Conservation (phyloP, 2,329 filamentous ascomycete species). For the Cryphonectria parasitica region DNA sequence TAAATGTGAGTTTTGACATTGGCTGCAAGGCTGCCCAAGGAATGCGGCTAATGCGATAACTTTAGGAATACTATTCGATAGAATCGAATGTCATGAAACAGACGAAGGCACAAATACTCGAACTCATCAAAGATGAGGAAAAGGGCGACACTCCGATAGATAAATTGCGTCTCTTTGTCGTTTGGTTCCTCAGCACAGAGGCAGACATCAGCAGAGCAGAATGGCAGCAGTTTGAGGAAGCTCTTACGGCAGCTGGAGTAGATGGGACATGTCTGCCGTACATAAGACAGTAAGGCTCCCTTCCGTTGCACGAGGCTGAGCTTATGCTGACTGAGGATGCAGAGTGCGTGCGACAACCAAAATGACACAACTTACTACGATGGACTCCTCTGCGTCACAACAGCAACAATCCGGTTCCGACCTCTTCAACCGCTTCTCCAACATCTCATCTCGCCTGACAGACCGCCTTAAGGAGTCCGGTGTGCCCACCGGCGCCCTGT, state of each 20-base stretch:
- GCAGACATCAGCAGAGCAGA: conserved; percentile 82
- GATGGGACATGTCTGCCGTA: conserved; percentile 82
- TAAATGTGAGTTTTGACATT: conserved; percentile 57
- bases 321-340: conserved; percentile 35
- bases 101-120: conserved; percentile 84
- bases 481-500: conserved; percentile 69
- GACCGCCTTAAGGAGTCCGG: conserved; percentile 91
- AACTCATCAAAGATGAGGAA: conserved; percentile 77
- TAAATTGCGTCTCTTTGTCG: conserved; percentile 92
- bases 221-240: conserved; percentile 84
- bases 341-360: conserved; percentile 91
- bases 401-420: conserved; percentile 67
- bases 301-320: conserved; percentile 10
- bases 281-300: conserved; percentile 71
- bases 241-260: conserved; percentile 73
- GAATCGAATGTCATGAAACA: conserved; percentile 94
- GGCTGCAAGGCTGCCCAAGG: background rate
- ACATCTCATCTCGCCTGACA: conserved; percentile 87
- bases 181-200: conserved; percentile 95
- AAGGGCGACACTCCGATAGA: conserved; percentile 86
- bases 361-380: conserved; percentile 96
- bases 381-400: conserved; percentile 72
- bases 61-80: conserved; percentile 81
- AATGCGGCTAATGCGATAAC: conserved; percentile 7
- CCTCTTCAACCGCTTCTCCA: conserved; percentile 91